phyloP scores from a whole-genome alignment of 805 yeast species.

The Teunomyces aglyptinius region DNA sequence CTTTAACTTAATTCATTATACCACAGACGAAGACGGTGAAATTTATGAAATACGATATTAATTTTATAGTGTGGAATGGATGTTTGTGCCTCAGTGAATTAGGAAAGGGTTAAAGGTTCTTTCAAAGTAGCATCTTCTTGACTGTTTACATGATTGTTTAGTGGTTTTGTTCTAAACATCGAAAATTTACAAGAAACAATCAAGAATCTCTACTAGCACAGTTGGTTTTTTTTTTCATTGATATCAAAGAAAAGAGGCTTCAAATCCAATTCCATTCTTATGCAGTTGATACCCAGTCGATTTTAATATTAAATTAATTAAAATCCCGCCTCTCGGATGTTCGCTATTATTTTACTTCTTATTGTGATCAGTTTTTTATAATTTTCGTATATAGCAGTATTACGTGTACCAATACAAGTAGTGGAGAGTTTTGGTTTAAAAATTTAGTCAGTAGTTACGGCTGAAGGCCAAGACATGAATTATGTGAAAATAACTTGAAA shows the following conservation, averaged over 20 bases:
- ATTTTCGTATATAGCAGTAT: too few relatives aligned
- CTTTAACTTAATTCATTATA: constrained; percentile 1
- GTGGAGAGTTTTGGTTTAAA: too few relatives aligned
- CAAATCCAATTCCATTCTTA: neutral
- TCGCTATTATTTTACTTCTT: neutral
- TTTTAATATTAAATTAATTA: neutral
- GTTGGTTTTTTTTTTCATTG: neutral
- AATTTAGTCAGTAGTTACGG: too few relatives aligned
- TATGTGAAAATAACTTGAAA: too few relatives aligned
- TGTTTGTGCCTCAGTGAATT: constrained; percentile 1
- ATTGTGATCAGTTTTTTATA: neutral
- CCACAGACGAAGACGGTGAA: neutral
- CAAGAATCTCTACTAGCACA: neutral
- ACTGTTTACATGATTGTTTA: neutral
- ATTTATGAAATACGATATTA: neutral
- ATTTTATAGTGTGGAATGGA: neutral
- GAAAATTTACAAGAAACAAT: neutral
- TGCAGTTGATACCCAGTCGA: neutral
- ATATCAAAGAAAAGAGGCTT: neutral
- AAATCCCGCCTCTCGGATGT: neutral
- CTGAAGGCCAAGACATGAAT: too few relatives aligned
- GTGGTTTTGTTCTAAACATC: neutral
- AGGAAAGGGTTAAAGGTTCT: constrained; percentile 2
- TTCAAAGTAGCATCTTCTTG: neutral
- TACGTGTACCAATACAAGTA: too few relatives aligned